Base-by-base conservation (phyloP, 2,329 filamentous ascomycete genomes). In the Xylaria sp. region DNA sequence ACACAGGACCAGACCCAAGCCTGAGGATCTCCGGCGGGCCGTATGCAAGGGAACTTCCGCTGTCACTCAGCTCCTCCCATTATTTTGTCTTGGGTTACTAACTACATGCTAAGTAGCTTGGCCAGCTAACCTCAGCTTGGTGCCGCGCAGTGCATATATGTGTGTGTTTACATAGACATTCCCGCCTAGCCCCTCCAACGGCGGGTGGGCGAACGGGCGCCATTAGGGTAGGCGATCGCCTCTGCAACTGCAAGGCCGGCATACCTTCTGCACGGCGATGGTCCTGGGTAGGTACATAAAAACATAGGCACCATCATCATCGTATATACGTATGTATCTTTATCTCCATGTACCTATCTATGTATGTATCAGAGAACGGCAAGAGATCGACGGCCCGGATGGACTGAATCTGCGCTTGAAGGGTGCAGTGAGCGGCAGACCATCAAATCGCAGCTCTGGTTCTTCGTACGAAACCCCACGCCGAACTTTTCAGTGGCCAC, bases 11-110 rank as follows among this genome's bases (percentile, higher is more conserved):
- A 34, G n/a, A n/a, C n/a, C 9, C 29, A 34, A 13, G 29, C 3
- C 16, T 34, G 29, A 34, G 29, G 29, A 54, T n/a, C 54, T 52
- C 44, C 55, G 57, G 54, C 49, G 55, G 55, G 50, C 53, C 52
- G 58, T 55, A 56, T 48, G 56, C 39, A 50, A 54, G 50, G 56
- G 55, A 52, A 40, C 17, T 44, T 52, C 55, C 54, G 55, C 52
- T 49, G 9, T 45, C 26, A 18, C n/a, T n/a, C n/a, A 29, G 47
- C 46, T 47, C 38, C 24, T 47, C 42, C 43, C 13, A 39, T 43
- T 54, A 39, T 55, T 50, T 46, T 34, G 29, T 34, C 29, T 34
- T 34, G 29, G 29, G n/a, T n/a, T n/a, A n/a, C n/a, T n/a, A n/a
- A n/a, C n/a, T n/a, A n/a, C n/a, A n/a, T n/a, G n/a, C n/a, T n/a